Base-by-base conservation (phyloP, 148 eudicot genomes). In the Fallopia convolvulus region DNA sequence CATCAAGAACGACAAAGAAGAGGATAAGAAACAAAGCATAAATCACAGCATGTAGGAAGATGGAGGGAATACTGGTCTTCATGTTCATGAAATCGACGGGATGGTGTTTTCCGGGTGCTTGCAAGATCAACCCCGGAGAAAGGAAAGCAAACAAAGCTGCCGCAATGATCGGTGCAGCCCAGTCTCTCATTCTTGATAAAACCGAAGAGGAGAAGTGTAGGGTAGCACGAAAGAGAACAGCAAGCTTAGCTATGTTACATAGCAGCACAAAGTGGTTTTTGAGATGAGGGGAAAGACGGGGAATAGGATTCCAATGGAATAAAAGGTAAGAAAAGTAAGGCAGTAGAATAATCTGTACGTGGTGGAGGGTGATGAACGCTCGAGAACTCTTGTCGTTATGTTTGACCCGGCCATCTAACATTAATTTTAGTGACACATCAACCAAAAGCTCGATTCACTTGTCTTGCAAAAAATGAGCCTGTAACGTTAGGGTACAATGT, bases 91-190 rank as follows among this genome's bases (percentile, higher is more conserved):
- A 93, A 12, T 86, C 93, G 0, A 91, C 87, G 0, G 89, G 82
- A 17, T 75, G 75, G 14, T 87, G 74, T 81, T 86, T 91, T 40
- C 96, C 98, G 0, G 98, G 98, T 63, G 90, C 75, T 76, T 93
- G 98, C 60, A 93, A 30, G 70, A 93, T 75, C 77, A 93, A 65
- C 20, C 98, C 98, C 0, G 98, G 96, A 14, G 85, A 83, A 20
- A 91, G 80, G 46, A 93, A 86, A 0, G 91, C 96, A 74, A 93
- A 91, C 42, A 93, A 81, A 0, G 98, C 91, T 0, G 98, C 60
- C 8, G 96, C 98, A 55, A 93, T 93, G 74, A 93, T 80, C 48
- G 90, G 90, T 10, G 90, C 85, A 10, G 88, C 98, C 95, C 90
- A 91, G 23, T 93, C 86, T n/a, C 81, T 83, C 97, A 93, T 93